Conservation (phyloP, 306 rosid genomes). For the Cucumis hystrix region DNA sequence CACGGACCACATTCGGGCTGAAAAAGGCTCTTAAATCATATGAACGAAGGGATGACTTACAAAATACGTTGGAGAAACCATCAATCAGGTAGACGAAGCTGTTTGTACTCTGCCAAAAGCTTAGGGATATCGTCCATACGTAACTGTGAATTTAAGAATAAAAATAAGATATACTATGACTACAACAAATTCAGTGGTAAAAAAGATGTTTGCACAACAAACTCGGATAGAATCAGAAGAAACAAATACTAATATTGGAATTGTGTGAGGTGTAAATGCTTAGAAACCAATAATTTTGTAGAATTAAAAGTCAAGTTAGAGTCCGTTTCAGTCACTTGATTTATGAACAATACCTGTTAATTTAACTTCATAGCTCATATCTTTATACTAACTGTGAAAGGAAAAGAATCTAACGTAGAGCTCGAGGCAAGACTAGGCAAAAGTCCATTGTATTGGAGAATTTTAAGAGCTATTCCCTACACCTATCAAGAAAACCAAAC, state of each 20-base stretch:
- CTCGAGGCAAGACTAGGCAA: background rate
- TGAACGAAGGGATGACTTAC: background rate
- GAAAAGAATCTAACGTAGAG: background rate
- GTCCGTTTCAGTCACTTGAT: background rate
- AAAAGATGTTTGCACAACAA: background rate
- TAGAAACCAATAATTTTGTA: background rate
- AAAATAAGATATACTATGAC: background rate
- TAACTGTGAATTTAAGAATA: conserved; percentile 30
- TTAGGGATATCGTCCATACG: conserved; percentile 75
- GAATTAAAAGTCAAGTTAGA: background rate
- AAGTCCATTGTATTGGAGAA: background rate
- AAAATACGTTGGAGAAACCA: background rate
- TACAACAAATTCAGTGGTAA: background rate
- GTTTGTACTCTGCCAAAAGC: conserved; percentile 68
- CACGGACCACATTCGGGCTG: background rate
- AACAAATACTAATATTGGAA: background rate
- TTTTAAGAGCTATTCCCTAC: background rate
- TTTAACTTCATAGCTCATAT: background rate
- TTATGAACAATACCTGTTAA: background rate
- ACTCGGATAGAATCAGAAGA: background rate
- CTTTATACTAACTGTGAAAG: background rate
- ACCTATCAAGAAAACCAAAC: background rate
- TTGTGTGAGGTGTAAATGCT: background rate
- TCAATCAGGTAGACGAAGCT: conserved; percentile 24
- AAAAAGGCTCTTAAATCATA: background rate